Base-by-base conservation (phyloP, 495 filamentous ascomycete genomes). In the Cairneyella variabilis region DNA sequence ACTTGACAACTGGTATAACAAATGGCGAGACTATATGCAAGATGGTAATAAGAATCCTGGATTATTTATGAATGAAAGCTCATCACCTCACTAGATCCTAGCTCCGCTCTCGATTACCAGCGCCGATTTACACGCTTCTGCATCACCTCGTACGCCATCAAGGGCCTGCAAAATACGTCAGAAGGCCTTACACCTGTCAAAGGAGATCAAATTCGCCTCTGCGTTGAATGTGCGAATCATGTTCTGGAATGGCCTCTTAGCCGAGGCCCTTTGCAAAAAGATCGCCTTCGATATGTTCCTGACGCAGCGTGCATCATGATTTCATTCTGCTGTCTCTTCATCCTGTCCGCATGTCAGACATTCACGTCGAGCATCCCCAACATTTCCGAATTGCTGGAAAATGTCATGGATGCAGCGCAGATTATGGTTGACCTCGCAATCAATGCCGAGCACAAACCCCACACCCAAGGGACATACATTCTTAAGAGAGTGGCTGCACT, bases 391-490 rank as follows among this genome's bases (percentile, higher is more conserved):
- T 41, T n/a, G 12, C 20, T 51, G 9, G 37, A 51, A 18, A 25
- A 42, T 20, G 37, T 51, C 22, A 51, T 37, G 3, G 37, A 27
- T 17, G 48, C 48, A 3, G 48, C 48, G 17, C 48, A 51, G 30
- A 34, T 51, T 12, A 41, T 51, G 22, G 25, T 41, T 11, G 48
- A 51, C 30, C 37, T 51, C n/a, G 48, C 48, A 4, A 51, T 51
- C 8, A 28, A 51, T 20, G 9, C 11, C 18, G 48, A 51, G 37
- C 34, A 51, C 21, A 42, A 41, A 25, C 21, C 36, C 11, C 20
- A 51, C 20, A 41, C 28, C 16, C 48, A 51, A 17, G 46, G 28
- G 28, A 32, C 6, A 14, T 32, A 7, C 14, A 32, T 32, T 32
- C 6, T 32, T 6, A 32, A 32, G 28, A 32, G 14, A 32, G 28